Conservation (phyloP, 2,329 filamentous ascomycete genomes). For the Aureobasidium lini region DNA sequence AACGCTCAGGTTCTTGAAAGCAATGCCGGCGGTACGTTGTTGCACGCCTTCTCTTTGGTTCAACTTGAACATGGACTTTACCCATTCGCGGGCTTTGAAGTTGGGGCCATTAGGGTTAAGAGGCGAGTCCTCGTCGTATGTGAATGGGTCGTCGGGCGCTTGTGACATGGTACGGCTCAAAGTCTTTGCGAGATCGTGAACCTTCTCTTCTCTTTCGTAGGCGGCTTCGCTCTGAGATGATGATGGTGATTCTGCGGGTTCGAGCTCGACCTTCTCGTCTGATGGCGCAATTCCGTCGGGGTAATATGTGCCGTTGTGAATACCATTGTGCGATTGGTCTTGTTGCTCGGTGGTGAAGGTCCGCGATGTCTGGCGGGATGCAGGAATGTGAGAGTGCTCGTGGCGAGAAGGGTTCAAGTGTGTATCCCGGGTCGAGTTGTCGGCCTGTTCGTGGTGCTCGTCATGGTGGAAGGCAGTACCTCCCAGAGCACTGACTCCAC, state of each 20-base stretch:
- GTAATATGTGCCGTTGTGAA: constrained; percentile 17
- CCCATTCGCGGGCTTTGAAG: constrained; percentile 43
- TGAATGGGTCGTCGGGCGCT: constrained; percentile 29
- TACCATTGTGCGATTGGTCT: constrained; percentile 9
- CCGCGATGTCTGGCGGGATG: background rate
- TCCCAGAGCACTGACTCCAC: constrained; percentile 28
- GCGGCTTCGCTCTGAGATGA: constrained; percentile 5
- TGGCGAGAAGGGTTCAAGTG: background rate
- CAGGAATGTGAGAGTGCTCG: background rate
- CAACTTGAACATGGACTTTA: constrained; percentile 43
- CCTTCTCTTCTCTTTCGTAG: constrained; percentile 8
- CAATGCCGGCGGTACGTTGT: constrained; percentile 38
- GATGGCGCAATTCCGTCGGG: constrained; percentile 16
- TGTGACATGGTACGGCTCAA: constrained; percentile 13
- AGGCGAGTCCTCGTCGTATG: constrained; percentile 32
- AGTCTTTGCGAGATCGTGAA: background rate
- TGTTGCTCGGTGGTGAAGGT: background rate
- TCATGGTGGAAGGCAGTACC: constrained; percentile 23
- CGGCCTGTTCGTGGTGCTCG: constrained; percentile 1
- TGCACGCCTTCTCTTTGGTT: constrained; percentile 35
- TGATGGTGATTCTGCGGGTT: constrained; percentile 6
- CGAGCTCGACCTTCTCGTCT: constrained; percentile 12
- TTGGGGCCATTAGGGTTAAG: constrained; percentile 40
- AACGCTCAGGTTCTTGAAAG: constrained; percentile 41
- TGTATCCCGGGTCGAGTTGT: background rate